Base-by-base conservation (phyloP, 192 early-diverging fungal species). In the Backusella macrospora region DNA sequence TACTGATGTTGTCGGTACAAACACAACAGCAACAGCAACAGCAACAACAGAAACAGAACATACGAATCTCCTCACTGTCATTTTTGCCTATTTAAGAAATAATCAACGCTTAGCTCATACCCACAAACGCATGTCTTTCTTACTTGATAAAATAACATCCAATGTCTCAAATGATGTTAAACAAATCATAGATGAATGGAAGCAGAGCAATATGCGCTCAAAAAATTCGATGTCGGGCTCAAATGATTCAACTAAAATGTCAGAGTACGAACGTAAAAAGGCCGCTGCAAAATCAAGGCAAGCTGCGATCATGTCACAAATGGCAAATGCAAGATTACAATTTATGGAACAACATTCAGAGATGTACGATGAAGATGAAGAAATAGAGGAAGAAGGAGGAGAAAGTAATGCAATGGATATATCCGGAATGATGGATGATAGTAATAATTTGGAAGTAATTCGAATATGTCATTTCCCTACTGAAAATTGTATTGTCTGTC, bases 401-500 rank as follows among this genome's bases (percentile, higher is more conserved):
- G 77, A 74, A 1, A 16, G 6, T 4, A 14, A 26, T 10, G 26
- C 48, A n/a, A 44, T 39, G 12, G 75, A 52, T 29, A 66, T 72
- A 10, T 72, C 38, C 14, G 40, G 47, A 39, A 78, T 26, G 72
- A 74, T 47, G 14, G 49, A 52, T 16, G 42, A 73, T 18, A 62
- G 55, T 12, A 29, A 73, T 12, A 29, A 71, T 26, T 59, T 77
- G 1, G 43, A 73, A 13, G 74, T 77, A 49, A 71, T 68, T 75
- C 86, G 75, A 72, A 68, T 74, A 2, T 95, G 89, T 83, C 81
- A 87, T 15, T 94, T 88, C 59, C 92, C 93, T 2, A 76, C 83
- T 5, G 96, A 96, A 16, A 91, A 89, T 13, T 99, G 98, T 79
- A 98, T 99, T 70, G 93, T 98, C 14, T 99, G 98, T 75, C 97